Percentiles rank a stretch among this genome's conserved stretches.
Conservation (phyloP, 352 stramenopile genomes). For the Elongisporangium undulatum region DNA sequence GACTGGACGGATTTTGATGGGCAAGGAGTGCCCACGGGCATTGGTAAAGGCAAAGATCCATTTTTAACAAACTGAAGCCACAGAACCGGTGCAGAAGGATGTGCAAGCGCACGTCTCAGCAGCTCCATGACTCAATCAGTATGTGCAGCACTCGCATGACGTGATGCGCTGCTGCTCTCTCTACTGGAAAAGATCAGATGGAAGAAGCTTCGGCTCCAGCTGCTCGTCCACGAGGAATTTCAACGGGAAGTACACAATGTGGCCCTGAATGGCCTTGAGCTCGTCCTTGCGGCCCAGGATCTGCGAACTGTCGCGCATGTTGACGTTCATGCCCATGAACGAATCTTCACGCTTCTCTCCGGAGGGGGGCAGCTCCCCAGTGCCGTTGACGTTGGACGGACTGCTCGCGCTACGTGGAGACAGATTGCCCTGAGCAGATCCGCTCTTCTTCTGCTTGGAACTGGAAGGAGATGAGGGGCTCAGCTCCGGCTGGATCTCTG, state of each 20-base stretch:
- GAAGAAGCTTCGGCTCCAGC: constrained; percentile 78
- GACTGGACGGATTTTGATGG: not conserved
- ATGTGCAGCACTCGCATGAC: not conserved
- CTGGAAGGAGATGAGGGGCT: not conserved
- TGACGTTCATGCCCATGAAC: constrained; percentile 42
- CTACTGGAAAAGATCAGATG: constrained; percentile 80
- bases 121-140: not conserved
- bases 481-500: constrained; percentile 8
- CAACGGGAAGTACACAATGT: constrained; percentile 86
- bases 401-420: not conserved
- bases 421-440: not conserved
- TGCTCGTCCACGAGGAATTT: constrained; percentile 78
- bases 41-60: not conserved
- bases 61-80: not conserved
- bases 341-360: not conserved
- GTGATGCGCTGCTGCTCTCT: constrained; percentile 1
- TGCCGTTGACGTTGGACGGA: not conserved
- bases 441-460: constrained; percentile 5
- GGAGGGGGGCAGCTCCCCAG: not conserved
- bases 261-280: constrained; percentile 60
- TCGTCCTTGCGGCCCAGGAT: constrained; percentile 63
- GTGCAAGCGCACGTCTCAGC: not conserved
- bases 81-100: not conserved
- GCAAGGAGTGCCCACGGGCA: not conserved
- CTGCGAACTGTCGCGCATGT: constrained; percentile 62